These are phyloP conservation scores for Xylariaceae sp. DNA, from an alignment of 2,329 filamentous ascomycete genomes.

Conservation along the genomic window DNA sequence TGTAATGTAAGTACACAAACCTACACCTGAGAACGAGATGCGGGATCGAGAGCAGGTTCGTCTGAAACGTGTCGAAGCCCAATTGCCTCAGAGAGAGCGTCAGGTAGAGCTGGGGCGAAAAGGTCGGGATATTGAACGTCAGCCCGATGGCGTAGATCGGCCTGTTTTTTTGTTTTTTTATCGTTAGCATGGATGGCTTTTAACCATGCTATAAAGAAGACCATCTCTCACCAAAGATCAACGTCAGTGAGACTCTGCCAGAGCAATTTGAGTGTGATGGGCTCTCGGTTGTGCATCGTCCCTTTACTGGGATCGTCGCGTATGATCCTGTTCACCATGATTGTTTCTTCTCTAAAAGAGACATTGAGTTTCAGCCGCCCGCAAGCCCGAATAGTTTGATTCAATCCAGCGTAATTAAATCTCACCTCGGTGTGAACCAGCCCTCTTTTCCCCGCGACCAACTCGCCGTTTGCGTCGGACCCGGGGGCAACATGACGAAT, in stretches of 20 bases:
- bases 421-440: conserved; percentile 49
- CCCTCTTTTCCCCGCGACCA: conserved; percentile 42
- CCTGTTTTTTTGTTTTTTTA: conserved; percentile 11
- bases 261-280: conserved; percentile 41
- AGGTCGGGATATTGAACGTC: conserved; percentile 42
- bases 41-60: conserved; percentile 52
- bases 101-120: conserved; percentile 42
- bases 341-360: conserved; percentile 47
- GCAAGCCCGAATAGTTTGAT: no score
- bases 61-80: conserved; percentile 47
- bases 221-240: conserved; percentile 40
- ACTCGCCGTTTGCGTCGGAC: conserved; percentile 40
- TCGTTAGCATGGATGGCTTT: conserved; percentile 1
- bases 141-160: conserved; percentile 36
- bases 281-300: conserved; percentile 52
- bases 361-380: no score
- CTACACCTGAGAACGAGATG: conserved; percentile 32
- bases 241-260: conserved; percentile 47
- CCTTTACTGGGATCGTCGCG: conserved; percentile 54
- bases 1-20: not conserved
- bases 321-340: conserved; percentile 50
- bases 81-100: conserved; percentile 46
- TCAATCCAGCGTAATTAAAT: no score
- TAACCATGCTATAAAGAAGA: not conserved
- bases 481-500: conserved; percentile 46